Evolutionary conservation across 108 stramenopile genomes (phyloP).

Genomic region (Skeletonema grethae): DNA sequence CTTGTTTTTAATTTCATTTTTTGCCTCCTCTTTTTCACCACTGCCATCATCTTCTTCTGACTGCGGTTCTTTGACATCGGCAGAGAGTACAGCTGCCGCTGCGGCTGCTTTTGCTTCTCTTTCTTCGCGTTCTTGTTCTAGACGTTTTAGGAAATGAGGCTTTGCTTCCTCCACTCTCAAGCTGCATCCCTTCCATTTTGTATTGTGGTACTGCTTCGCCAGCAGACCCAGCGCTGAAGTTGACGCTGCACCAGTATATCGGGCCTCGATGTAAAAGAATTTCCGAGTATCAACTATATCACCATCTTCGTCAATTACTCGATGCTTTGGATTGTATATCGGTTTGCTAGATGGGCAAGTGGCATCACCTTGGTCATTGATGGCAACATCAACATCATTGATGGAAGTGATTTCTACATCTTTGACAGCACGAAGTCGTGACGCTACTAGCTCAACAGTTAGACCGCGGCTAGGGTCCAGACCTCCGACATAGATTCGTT

Average conservation of each 20-base stretch:
- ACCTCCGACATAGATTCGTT: slow-evolving; percentile 86
- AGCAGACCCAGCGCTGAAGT: slow-evolving; percentile 58
- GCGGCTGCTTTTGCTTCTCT: slow-evolving; percentile 13
- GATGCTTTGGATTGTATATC: slow-evolving; percentile 3
- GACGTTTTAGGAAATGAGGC: slow-evolving; percentile 73
- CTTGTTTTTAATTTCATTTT: slow-evolving; percentile 28
- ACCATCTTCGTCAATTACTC: slow-evolving; percentile 26
- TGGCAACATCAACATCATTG: slow-evolving; percentile 43
- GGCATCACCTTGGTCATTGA: slow-evolving; percentile 17
- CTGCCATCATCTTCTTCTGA: slow-evolving; percentile 11
- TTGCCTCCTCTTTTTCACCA: slow-evolving; percentile 5
- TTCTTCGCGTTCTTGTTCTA: slow-evolving; percentile 57
- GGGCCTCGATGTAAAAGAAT: slow-evolving; percentile 40
- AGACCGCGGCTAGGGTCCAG: slow-evolving; percentile 66
- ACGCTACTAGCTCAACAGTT: slow-evolving; percentile 58
- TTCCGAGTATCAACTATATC: slow-evolving; percentile 27
- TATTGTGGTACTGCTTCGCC: slow-evolving; percentile 72
- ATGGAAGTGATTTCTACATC: slow-evolving; percentile 41
- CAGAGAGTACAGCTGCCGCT: background rate
- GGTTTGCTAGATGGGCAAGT: slow-evolving; percentile 33
- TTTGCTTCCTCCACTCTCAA: slow-evolving; percentile 66
- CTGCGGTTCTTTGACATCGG: background rate
- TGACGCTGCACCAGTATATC: background rate
- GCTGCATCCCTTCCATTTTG: slow-evolving; percentile 87
- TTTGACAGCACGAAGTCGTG: slow-evolving; percentile 44